Conservation (phyloP, 306 rosid genomes). For the Nissolia schottii region DNA sequence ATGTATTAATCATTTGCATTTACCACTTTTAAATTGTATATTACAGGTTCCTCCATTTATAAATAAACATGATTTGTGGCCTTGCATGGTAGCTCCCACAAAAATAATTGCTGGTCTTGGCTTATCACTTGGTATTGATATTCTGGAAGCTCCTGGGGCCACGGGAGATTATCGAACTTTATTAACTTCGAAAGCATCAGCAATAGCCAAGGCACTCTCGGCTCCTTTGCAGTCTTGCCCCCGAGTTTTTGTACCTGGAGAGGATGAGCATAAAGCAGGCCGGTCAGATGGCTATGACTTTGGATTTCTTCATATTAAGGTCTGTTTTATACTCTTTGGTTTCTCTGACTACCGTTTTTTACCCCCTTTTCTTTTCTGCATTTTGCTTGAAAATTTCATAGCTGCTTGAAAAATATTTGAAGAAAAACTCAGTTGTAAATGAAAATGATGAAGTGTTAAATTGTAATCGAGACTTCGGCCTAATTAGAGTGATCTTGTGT, state of each 20-base stretch:
- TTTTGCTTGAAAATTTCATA: conserved; percentile 4
- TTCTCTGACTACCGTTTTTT: neutral
- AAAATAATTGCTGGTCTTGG: conserved; percentile 96
- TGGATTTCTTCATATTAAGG: conserved; percentile 97
- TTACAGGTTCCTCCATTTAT: conserved; percentile 80
- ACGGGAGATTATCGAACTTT: conserved; percentile 94
- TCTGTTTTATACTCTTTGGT: conserved; percentile 19
- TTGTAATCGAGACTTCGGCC: neutral
- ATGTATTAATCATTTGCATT: neutral
- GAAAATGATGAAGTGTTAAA: neutral
- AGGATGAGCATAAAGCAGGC: conserved; percentile 74
- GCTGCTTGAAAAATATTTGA: neutral
- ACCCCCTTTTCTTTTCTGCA: neutral
- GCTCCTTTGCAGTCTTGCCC: conserved; percentile 76
- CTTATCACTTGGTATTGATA: conserved; percentile 87
- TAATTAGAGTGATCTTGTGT: neutral
- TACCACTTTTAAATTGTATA: neutral
- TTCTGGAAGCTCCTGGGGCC: conserved; percentile 95
- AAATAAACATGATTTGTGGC: conserved; percentile 66
- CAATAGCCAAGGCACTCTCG: conserved; percentile 83
- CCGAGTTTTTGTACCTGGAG: conserved; percentile 80
- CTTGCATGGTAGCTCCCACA: conserved; percentile 99
- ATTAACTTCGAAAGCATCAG: conserved; percentile 77
- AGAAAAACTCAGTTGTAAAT: no score
- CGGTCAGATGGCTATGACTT: conserved; percentile 91